Base-by-base conservation (phyloP, 352 stramenopile species). In the Pythium guiyangense region DNA sequence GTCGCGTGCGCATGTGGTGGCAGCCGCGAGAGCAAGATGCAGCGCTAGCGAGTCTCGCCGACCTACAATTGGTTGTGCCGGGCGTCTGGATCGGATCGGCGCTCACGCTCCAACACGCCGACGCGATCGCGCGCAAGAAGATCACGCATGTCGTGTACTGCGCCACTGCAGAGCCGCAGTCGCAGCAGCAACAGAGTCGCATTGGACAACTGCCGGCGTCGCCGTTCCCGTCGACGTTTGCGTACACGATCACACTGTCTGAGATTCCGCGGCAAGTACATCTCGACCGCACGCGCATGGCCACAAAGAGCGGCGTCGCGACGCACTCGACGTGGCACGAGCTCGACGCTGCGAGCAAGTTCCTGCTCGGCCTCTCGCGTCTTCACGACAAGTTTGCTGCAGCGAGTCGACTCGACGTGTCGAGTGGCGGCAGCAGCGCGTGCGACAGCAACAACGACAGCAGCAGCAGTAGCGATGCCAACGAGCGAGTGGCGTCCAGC, bases 51-150 rank as follows among this genome's bases (percentile, higher is more conserved):
- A 40, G 69, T 6, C 26, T 54, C n/a, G 60, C 65, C 37, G 62
- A 76, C 37, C 54, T 81, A 20, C 63, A 74, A 22, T 48, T 81
- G 20, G 66, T 78, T 3, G 44, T 73, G 22, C 69, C 69, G 0
- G 50, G 60, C 0, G 39, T 76, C 1, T 81, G 63, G 66, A 69
- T 78, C 46, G 66, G 71, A 0, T 80, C 71, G 0, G 54, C 45
- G 1, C 47, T 59, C 22, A 73, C 69, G 14, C 29, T 77, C 29
- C 25, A 51, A 25, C 47, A 66, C 45, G 27, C 54, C 0, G 40
- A 62, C 22, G 54, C 61, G 34, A 40, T 63, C 17, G 34, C 43
- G 17, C 10, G 27, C 2, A 62, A 58, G 29, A 54, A 54, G 22
- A 69, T 69, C 40, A 48, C 48, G 49, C 61, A 69, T 47, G 27